These are phyloP conservation scores for Rhodotorula kratochvilovae DNA, from an alignment of 768 basidiomycete genomes.

Conservation along the genomic window DNA sequence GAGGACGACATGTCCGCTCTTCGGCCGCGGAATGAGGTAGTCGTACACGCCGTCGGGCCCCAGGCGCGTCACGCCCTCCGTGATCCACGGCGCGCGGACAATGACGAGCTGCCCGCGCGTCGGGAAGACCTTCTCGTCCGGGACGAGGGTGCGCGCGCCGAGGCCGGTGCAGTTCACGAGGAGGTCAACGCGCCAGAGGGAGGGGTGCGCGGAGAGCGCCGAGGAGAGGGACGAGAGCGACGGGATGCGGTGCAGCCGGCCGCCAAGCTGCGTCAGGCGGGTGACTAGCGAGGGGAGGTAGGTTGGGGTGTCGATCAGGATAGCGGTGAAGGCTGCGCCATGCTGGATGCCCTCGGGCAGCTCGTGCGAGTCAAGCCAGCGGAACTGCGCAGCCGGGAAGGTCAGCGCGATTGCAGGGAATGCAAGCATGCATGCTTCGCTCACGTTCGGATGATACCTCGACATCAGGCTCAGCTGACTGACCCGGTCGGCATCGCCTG, in stretches of 20 bases:
- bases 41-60: constrained; percentile 46
- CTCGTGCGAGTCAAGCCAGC: constrained; percentile 50
- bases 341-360: constrained; percentile 51
- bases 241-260: constrained; percentile 57
- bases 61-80: constrained; percentile 49
- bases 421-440: neutral
- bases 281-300: constrained; percentile 64
- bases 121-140: constrained; percentile 52
- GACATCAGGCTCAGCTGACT: constrained; percentile 17
- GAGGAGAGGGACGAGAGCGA: constrained; percentile 2
- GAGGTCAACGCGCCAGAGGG: constrained; percentile 50
- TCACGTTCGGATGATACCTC: constrained; percentile 23
- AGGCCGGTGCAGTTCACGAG: constrained; percentile 69
- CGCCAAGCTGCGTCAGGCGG: constrained; percentile 62
- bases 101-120: constrained; percentile 50
- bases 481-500: neutral
- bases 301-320: constrained; percentile 63
- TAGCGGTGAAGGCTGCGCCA: constrained; percentile 62
- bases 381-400: constrained; percentile 44
- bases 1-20: constrained; percentile 49
- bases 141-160: constrained; percentile 56
- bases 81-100: constrained; percentile 44
- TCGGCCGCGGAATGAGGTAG: constrained; percentile 48
- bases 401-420: neutral
- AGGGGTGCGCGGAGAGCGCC: neutral